Percentiles rank a stretch among this genome's conserved stretches.
phyloP scores from a whole-genome alignment of 441 rosid species.

The Flueggea neowawraea region DNA sequence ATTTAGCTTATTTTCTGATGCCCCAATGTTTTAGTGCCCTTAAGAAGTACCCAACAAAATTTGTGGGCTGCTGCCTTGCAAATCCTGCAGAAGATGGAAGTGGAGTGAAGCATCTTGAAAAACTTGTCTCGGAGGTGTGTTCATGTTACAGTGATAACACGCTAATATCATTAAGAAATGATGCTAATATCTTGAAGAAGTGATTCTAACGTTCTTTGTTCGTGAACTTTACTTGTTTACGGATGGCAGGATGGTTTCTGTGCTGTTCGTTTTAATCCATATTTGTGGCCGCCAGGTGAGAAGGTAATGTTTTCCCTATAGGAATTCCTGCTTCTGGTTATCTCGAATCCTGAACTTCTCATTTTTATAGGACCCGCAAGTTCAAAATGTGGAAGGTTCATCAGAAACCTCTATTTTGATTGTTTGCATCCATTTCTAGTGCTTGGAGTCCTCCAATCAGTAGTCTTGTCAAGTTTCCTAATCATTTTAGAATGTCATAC shows the following conservation, averaged over 20 bases:
- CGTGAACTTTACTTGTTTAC: conserved; percentile 1
- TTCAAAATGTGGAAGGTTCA: too few species aligned
- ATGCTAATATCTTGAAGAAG: conserved; percentile 5
- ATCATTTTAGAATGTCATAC: too few species aligned
- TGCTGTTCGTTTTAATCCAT: conserved; percentile 93
- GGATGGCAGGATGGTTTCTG: conserved; percentile 66
- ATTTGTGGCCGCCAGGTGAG: conserved; percentile 82
- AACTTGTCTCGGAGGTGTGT: conserved; percentile 72
- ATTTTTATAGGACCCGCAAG: too few species aligned
- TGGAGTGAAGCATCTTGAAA: conserved; percentile 71
- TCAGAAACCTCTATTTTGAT: too few species aligned
- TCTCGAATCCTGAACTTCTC: too few species aligned
- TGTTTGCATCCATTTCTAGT: too few species aligned
- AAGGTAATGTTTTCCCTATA: conserved; percentile 40
- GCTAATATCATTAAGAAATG: not conserved
- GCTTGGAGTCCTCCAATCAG: too few species aligned
- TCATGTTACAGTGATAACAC: conserved; percentile 5
- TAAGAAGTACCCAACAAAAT: conserved; percentile 74
- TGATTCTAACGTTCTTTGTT: conserved; percentile 12
- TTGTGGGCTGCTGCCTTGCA: conserved; percentile 93
- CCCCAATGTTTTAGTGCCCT: conserved; percentile 33
- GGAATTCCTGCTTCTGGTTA: not conserved
- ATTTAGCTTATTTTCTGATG: not conserved
- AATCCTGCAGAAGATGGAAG: conserved; percentile 89
- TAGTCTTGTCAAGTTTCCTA: too few species aligned